Base-by-base conservation (phyloP, 2,329 filamentous ascomycete species). In the Diaporthe sp. region DNA sequence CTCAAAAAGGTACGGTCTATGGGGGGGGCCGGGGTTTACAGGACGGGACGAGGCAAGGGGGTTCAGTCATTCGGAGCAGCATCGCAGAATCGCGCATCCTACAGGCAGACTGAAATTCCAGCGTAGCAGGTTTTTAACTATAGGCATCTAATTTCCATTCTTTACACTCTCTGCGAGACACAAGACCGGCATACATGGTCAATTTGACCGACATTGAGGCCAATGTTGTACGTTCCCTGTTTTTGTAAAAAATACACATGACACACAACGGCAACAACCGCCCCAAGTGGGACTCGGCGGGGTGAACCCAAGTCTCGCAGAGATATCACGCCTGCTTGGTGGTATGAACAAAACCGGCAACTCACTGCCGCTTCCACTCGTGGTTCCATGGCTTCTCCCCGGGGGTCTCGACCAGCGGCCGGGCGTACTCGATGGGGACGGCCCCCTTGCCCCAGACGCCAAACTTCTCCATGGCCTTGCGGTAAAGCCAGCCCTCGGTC, bases 401-500 rank as follows among this genome's bases (percentile, higher is more conserved):
- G 9, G 96, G 96, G 66, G 91, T 94, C 81, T 98, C 96, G 42
- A 94, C 96, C 89, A 98, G 94, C 76, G 91, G 87, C 77, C 94
- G 87, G 37, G 94, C 94, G 87, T 98, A 98, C 88, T 99, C 97
- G 80, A 98, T 96, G 19, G 97, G 97, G 73, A 98, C 89, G 74
- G 92, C 91, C 69, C 92, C 88, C 65, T 88, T 87, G 50, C 89
- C 87, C 86, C 93, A 98, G 25, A 97, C 87, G 9, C 94, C 94
- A 84, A 93, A 94, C 91, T 98, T 98, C 84, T 94, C 92, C 93
- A 98, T 95, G 1, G 96, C 94, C 76, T 95, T 92, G 12, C 96
- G 88, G 86, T 96, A 99, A 80, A 99, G 82, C 79, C 93, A 92
- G 0, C 94, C 94, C 77, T 92, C 88, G 69, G 90, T 88, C 75